Evolutionary conservation across 345 rosid genomes (phyloP).

Genomic region (Citrus hindsii): DNA sequence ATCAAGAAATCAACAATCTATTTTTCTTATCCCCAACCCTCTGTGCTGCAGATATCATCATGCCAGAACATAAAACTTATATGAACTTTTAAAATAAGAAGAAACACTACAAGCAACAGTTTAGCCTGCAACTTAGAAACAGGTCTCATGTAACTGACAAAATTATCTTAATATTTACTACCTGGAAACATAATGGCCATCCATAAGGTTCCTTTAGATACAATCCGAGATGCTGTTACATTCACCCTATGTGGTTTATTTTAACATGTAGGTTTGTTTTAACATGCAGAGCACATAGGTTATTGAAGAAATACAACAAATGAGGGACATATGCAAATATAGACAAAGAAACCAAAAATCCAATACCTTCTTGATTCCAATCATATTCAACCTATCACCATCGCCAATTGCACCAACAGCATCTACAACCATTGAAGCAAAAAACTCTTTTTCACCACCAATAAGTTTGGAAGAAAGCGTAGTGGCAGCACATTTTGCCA

Average conservation of each 20-base stretch:
- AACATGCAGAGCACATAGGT: not conserved
- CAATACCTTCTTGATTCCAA: conserved; percentile 88
- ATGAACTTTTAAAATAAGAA: not conserved
- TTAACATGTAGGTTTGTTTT: not conserved
- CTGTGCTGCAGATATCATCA: not conserved
- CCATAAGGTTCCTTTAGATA: not conserved
- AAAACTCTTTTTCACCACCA: conserved; percentile 96
- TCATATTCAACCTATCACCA: conserved; percentile 86
- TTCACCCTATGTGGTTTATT: not conserved
- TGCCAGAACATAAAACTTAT: not conserved
- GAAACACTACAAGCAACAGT: not conserved
- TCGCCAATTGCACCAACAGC: conserved; percentile 82
- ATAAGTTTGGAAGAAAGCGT: conserved; percentile 96
- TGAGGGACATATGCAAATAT: not conserved
- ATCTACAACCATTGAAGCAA: conserved; percentile 91
- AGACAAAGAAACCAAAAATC: not conserved
- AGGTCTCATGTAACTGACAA: not conserved
- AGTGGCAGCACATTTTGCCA: conserved; percentile 92
- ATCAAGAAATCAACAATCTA: not conserved
- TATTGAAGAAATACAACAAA: not conserved
- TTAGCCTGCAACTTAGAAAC: not conserved
- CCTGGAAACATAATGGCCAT: not conserved
- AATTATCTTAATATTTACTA: not conserved
- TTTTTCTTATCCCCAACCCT: not conserved
- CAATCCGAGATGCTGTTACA: not conserved